These are phyloP conservation scores for Jackrogersella minutella DNA, from an alignment of 495 filamentous ascomycete species.

Conservation along the genomic window DNA sequence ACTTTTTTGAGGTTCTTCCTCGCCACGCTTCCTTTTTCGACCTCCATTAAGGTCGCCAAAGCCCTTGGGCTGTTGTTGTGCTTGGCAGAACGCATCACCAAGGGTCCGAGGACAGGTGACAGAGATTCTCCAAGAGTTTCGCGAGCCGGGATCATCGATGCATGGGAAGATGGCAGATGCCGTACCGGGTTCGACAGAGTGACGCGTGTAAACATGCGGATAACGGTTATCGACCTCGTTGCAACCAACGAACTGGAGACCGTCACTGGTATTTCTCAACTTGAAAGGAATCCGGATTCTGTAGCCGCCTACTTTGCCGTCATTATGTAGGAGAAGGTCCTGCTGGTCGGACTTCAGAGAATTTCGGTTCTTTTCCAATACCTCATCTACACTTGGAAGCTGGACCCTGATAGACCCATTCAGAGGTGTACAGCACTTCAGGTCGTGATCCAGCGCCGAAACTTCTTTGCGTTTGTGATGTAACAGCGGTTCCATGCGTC, in stretches of 20 bases:
- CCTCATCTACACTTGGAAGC: conserved; percentile 47
- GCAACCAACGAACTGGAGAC: conserved; percentile 88
- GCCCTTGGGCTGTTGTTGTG: conserved; percentile 37
- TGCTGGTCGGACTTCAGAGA: conserved; percentile 43
- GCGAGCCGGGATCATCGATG: conserved; percentile 79
- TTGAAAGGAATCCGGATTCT: conserved; percentile 74
- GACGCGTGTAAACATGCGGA: conserved; percentile 90
- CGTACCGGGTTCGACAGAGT: conserved; percentile 75
- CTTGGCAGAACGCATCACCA: conserved; percentile 75
- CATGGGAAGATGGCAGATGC: conserved; percentile 91
- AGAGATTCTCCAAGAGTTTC: conserved; percentile 86
- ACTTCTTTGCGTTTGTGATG: conserved; percentile 59
- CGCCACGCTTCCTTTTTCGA: conserved; percentile 48
- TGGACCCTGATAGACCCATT: conserved; percentile 53
- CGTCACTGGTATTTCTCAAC: conserved; percentile 77
- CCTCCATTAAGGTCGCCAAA: conserved; percentile 14
- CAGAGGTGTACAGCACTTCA: conserved; percentile 51
- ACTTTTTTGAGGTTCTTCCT: conserved; percentile 43
- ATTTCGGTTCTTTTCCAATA: conserved; percentile 46
- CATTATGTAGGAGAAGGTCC: conserved; percentile 39
- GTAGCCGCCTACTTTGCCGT: conserved; percentile 46
- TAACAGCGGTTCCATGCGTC: conserved; percentile 68
- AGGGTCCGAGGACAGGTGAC: conserved; percentile 85
- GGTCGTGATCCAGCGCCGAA: conserved; percentile 49
- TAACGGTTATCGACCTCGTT: conserved; percentile 79